phyloP scores from a whole-genome alignment of 495 filamentous ascomycete genomes.

The Pyronema domesticum region DNA sequence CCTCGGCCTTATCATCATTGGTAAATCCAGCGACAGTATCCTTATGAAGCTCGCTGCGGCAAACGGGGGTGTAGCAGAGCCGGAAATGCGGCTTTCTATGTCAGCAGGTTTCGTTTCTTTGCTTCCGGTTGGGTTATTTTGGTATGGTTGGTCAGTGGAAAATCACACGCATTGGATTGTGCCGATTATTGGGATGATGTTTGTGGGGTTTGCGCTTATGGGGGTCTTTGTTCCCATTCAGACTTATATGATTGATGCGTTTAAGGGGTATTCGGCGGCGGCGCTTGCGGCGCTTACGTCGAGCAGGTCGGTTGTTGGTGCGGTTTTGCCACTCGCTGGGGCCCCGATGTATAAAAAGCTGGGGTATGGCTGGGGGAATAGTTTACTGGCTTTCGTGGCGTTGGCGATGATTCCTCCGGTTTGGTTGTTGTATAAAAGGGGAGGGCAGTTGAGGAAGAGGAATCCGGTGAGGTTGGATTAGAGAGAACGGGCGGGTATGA shows the following conservation, averaged over 20 bases:
- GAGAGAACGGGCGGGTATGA: background rate
- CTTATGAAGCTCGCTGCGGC: slow-evolving; percentile 28
- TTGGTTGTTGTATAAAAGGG: slow-evolving; percentile 35
- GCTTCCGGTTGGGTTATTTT: slow-evolving; percentile 33
- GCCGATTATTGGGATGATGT: slow-evolving; percentile 34
- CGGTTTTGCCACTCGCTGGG: slow-evolving; percentile 38
- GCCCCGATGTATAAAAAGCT: slow-evolving; percentile 35
- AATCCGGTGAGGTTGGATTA: slow-evolving; percentile 26
- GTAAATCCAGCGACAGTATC: slow-evolving; percentile 27
- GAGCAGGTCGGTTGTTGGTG: slow-evolving; percentile 36
- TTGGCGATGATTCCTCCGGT: slow-evolving; percentile 35
- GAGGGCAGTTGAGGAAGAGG: slow-evolving; percentile 32
- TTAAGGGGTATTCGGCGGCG: slow-evolving; percentile 41
- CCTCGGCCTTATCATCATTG: slow-evolving; percentile 17
- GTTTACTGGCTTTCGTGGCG: slow-evolving; percentile 36
- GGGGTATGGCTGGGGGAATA: slow-evolving; percentile 43
- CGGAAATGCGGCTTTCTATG: slow-evolving; percentile 36
- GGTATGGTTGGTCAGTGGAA: slow-evolving; percentile 33
- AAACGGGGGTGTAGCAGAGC: slow-evolving; percentile 35
- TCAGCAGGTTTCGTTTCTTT: slow-evolving; percentile 32
- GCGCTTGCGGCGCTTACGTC: slow-evolving; percentile 39
- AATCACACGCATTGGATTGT: slow-evolving; percentile 35
- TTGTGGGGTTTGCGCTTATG: slow-evolving; percentile 37
- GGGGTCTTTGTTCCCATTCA: slow-evolving; percentile 34
- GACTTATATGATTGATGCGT: slow-evolving; percentile 43